phyloP scores from a whole-genome alignment of 345 rosid species.

The Eucalyptus cladocalyx region DNA sequence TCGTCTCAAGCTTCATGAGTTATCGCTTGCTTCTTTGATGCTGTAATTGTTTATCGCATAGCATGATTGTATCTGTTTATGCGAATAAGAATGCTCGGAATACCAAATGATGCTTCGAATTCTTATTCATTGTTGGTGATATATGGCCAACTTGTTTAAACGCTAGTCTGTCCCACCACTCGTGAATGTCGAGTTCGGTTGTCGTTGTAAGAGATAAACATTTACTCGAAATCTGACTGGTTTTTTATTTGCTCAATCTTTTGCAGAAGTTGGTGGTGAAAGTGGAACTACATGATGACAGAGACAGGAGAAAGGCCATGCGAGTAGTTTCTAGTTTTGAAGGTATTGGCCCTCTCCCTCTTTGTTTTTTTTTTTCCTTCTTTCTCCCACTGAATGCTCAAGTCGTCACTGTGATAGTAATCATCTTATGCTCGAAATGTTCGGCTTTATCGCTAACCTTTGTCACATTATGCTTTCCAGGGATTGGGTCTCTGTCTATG shows the following conservation, averaged over 20 bases:
- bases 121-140: background rate
- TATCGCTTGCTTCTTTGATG: background rate
- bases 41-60: background rate
- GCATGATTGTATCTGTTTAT: background rate
- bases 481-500: background rate
- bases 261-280: background rate
- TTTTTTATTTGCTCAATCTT: background rate
- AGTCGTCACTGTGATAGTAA: background rate
- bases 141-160: background rate
- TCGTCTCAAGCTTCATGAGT: background rate
- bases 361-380: background rate
- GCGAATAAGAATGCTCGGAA: background rate
- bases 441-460: background rate
- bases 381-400: background rate
- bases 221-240: background rate
- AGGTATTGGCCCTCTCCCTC: background rate
- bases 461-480: background rate
- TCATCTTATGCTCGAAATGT: background rate
- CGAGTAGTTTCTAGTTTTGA: background rate
- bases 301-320: background rate
- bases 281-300: background rate
- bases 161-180: background rate
- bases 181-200: background rate
- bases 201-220: too few relatives aligned
- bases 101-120: background rate